Conservation (phyloP, 768 basidiomycete species). For the Austroboletus festivus region DNA sequence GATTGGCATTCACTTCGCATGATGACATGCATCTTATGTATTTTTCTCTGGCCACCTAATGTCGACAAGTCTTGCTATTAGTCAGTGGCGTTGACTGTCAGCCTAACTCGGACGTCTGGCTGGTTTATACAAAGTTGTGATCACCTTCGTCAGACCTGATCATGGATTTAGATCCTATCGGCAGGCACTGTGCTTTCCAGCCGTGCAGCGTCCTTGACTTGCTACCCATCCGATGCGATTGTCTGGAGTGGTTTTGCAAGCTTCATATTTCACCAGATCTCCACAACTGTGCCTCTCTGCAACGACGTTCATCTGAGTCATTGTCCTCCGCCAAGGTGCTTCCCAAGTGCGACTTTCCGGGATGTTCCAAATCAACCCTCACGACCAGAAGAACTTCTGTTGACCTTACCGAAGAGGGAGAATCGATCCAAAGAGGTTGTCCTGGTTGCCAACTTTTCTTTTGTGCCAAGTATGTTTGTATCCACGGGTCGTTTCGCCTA, state of each 20-base stretch:
- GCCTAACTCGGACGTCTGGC: too few species aligned
- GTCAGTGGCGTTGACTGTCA: too few species aligned
- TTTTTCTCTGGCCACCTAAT: slow-evolving; percentile 2
- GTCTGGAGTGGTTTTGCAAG: slow-evolving; percentile 58
- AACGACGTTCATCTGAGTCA: neutral
- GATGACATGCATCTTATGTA: slow-evolving; percentile 10
- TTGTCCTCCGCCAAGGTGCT: slow-evolving; percentile 21
- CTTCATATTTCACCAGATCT: slow-evolving; percentile 56
- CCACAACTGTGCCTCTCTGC: slow-evolving; percentile 50
- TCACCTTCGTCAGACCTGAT: too few species aligned
- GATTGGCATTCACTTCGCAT: slow-evolving; percentile 9
- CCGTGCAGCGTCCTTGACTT: slow-evolving; percentile 68
- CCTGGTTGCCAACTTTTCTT: slow-evolving; percentile 52
- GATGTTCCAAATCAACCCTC: slow-evolving; percentile 57
- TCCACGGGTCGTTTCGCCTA: neutral
- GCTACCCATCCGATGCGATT: slow-evolving; percentile 70
- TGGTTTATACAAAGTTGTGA: too few species aligned
- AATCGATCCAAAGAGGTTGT: slow-evolving; percentile 38
- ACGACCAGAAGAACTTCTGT: slow-evolving; percentile 35
- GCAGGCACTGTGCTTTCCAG: slow-evolving; percentile 59
- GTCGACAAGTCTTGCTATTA: neutral
- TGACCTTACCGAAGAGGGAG: neutral
- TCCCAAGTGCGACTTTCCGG: slow-evolving; percentile 47
- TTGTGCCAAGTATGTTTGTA: slow-evolving; percentile 55
- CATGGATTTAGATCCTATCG: slow-evolving; percentile 52